Conservation (phyloP, 345 rosid genomes). For the Anacardium occidentale region DNA sequence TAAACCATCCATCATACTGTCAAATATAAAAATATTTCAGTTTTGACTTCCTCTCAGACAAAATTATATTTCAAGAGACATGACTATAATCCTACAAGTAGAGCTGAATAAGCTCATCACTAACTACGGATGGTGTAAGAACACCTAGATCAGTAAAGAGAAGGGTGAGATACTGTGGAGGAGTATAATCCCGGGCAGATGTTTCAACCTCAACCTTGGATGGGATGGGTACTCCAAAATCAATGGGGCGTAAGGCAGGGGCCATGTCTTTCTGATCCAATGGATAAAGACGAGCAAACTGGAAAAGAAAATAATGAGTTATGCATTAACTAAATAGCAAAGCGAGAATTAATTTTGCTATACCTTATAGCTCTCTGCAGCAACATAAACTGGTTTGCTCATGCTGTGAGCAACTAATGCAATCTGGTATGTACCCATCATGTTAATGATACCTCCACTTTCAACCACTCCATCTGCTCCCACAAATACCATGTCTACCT, state of each 20-base stretch:
- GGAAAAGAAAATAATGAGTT: constrained; percentile 13
- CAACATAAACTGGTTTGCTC: constrained; percentile 93
- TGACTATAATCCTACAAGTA: constrained; percentile 44
- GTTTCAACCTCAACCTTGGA: constrained; percentile 84
- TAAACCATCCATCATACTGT: not conserved
- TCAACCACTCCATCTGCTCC: constrained; percentile 98
- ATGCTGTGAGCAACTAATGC: constrained; percentile 91
- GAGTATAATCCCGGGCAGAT: constrained; percentile 90
- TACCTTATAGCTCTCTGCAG: constrained; percentile 98
- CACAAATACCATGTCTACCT: constrained; percentile 89
- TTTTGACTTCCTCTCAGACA: not conserved
- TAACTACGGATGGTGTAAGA: constrained; percentile 89
- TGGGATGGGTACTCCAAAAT: constrained; percentile 79
- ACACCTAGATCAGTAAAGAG: constrained; percentile 97
- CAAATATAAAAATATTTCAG: not conserved
- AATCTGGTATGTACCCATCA: constrained; percentile 97
- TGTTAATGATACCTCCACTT: constrained; percentile 93
- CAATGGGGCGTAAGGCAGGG: constrained; percentile 77
- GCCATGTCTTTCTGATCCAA: constrained; percentile 86
- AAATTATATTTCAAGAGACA: not conserved
- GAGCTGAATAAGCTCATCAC: constrained; percentile 88
- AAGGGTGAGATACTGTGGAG: constrained; percentile 82
- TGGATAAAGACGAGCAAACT: constrained; percentile 97
- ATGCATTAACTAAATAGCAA: not conserved
- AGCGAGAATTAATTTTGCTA: not conserved